Percentiles rank a stretch among this genome's conserved stretches.
Evolutionary conservation across 441 rosid species (phyloP).

Genomic region (Eutrema salsugineum): DNA sequence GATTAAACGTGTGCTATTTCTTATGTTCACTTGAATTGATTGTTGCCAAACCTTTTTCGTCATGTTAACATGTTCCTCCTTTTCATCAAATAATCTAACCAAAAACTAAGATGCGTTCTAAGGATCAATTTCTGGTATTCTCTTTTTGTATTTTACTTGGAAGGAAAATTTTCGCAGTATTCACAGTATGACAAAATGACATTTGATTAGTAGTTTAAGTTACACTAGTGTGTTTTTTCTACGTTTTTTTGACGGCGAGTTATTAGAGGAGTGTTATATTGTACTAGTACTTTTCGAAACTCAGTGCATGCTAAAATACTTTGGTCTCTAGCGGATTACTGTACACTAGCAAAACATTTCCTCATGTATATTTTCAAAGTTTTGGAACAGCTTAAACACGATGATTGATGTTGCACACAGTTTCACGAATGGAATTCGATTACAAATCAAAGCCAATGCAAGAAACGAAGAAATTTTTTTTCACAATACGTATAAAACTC

Average conservation of each 20-base stretch:
- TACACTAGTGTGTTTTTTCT: too few relatives aligned
- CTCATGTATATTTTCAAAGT: too few relatives aligned
- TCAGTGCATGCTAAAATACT: not conserved
- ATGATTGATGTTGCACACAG: too few relatives aligned
- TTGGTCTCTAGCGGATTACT: not conserved
- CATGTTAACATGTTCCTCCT: not conserved
- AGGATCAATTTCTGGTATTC: not conserved
- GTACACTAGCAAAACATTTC: too few relatives aligned
- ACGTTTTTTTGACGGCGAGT: too few relatives aligned
- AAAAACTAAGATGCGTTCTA: not conserved
- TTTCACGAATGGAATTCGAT: too few relatives aligned
- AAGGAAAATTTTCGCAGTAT: too few relatives aligned
- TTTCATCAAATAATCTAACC: not conserved
- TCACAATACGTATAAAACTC: not conserved
- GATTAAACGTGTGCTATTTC: not conserved
- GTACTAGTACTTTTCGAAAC: not conserved
- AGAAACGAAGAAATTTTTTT: too few relatives aligned
- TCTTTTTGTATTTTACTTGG: too few relatives aligned
- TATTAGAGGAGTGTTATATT: too few relatives aligned
- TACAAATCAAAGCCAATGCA: not conserved
- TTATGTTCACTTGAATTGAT: not conserved
- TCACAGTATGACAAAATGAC: not conserved
- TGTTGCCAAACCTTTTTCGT: constrained; percentile 3
- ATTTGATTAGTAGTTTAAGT: not conserved
- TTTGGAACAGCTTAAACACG: too few relatives aligned